phyloP scores from a whole-genome alignment of 768 basidiomycete genomes.

The Kwoniella mangroviensis region DNA sequence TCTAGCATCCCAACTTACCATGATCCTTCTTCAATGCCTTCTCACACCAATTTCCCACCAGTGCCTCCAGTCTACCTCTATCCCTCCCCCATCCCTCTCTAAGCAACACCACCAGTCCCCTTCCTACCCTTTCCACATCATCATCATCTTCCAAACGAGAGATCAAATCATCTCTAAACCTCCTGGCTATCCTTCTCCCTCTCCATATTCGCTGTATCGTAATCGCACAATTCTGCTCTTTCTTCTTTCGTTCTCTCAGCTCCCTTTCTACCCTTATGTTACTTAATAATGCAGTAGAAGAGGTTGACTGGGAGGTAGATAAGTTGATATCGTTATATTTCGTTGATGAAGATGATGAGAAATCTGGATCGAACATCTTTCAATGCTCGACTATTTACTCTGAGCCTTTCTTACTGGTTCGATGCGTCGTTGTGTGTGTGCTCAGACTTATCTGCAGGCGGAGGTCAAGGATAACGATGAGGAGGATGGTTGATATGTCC shows the following conservation, averaged over 20 bases:
- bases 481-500: neutral
- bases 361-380: conserved; percentile 22
- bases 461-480: neutral
- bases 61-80: conserved; percentile 16
- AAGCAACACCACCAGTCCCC: conserved; percentile 31
- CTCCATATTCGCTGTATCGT: conserved; percentile 51
- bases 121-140: conserved; percentile 18
- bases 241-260: conserved; percentile 39
- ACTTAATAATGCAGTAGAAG: conserved; percentile 41
- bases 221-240: conserved; percentile 35
- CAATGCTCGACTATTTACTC: neutral
- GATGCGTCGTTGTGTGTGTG: neutral
- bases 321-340: conserved; percentile 47
- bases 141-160: conserved; percentile 21
- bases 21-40: conserved; percentile 8
- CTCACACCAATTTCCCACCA: conserved; percentile 23
- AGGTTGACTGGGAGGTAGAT: conserved; percentile 49
- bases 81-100: conserved; percentile 25
- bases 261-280: conserved; percentile 47
- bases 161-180: conserved; percentile 28
- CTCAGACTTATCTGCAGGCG: neutral
- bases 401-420: neutral
- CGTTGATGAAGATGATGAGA: conserved; percentile 7
- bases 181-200: conserved; percentile 30
- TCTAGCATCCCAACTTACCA: neutral